phyloP scores from a whole-genome alignment of 805 yeast genomes.

The Saccharomycopsis sp. region DNA sequence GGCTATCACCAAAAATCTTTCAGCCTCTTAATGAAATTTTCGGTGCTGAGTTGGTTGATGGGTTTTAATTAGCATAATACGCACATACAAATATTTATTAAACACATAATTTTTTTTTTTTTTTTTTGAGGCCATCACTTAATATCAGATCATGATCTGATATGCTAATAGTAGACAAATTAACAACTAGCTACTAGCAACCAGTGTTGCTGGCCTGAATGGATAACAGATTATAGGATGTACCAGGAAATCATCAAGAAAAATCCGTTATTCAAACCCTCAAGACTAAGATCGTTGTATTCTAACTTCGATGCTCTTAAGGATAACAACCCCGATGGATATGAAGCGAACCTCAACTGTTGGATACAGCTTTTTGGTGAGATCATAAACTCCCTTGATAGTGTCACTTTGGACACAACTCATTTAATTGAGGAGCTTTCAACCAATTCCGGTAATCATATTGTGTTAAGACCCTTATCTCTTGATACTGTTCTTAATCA shows the following conservation, averaged over 20 bases:
- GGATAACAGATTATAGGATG: not conserved
- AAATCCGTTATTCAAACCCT: constrained; percentile 17
- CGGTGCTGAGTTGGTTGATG: too few relatives aligned
- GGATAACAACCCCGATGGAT: constrained; percentile 21
- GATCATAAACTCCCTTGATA: constrained; percentile 7
- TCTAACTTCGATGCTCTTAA: constrained; percentile 14
- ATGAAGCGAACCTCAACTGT: constrained; percentile 20
- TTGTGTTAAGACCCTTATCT: constrained; percentile 17
- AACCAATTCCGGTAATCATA: not conserved
- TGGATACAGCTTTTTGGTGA: constrained; percentile 17
- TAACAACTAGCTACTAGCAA: too few relatives aligned
- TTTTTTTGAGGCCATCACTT: too few relatives aligned
- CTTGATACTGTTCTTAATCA: constrained; percentile 20
- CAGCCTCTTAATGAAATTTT: not conserved
- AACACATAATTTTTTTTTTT: too few relatives aligned
- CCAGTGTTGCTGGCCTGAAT: too few relatives aligned
- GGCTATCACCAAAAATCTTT: not conserved
- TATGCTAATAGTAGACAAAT: too few relatives aligned
- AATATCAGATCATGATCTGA: too few relatives aligned
- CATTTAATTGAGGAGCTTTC: constrained; percentile 13
- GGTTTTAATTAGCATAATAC: too few relatives aligned
- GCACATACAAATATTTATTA: too few relatives aligned
- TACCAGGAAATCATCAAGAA: constrained; percentile 9
- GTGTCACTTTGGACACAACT: constrained; percentile 8
- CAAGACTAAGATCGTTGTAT: constrained; percentile 20